Evolutionary conservation across 2,329 filamentous ascomycete genomes (phyloP), one percentile per base, ranked within the genome.

Genomic region (Trichoderma sp.): DNA sequence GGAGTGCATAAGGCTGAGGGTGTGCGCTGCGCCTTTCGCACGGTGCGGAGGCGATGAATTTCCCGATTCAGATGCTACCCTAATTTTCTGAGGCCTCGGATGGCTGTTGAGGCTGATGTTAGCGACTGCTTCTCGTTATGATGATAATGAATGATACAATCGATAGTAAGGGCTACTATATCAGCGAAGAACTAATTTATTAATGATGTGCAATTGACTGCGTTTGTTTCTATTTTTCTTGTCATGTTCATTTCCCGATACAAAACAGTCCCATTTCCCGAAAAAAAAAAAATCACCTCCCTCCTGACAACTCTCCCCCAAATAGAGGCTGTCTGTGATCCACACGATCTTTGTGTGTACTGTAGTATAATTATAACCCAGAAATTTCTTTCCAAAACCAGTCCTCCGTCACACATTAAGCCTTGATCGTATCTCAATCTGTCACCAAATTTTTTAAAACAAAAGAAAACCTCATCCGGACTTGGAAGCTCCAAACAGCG

Each of bases 401-500:
- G 13, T 28, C 8, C 7, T 7, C 11, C 46, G 18, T 39, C 56
- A 59, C 16, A 18, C 39, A 66, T 59, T 51, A 59, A 37, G 5
- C 16, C 21, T 58, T 37, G 32, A 8, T n/a, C n/a, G 10, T 26
- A 37, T 59, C 34, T 37, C 18, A n/a, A 37, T n/a, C 4, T 18
- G 11, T 24, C 32, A 13, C 18, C 30, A 1, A 26, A 2, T 26
- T 24, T n/a, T 37, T 34, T 18, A 11, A 49, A 46, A 60, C 14
- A 37, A 63, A 49, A 10, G 46, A 49, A 49, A 52, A 8, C 3
- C 14, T 55, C 28, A 28, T 34, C 43, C 18, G 24, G n/a, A 58
- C 49, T 49, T 69, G 30, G 39, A 43, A 2, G 73, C 74, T 56
- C 74, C 74, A 70, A 80, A 75, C 56, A 78, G 68, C 8, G 77